Conservation (phyloP, 805 yeast species). For the Candida takata region DNA sequence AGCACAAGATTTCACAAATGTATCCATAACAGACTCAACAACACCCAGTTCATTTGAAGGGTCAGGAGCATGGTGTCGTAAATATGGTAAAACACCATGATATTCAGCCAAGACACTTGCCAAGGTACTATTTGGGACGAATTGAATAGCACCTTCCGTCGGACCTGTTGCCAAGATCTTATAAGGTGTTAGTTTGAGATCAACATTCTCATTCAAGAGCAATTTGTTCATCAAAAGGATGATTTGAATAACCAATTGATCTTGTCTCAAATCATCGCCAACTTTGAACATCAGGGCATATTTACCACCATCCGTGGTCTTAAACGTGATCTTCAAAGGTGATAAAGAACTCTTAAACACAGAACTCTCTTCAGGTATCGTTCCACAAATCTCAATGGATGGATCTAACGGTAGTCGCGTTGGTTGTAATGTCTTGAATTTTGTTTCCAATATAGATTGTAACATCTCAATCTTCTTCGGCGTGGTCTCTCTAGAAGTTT, state of each 20-base stretch:
- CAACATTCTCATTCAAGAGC: conserved; percentile 82
- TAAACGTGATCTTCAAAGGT: conserved; percentile 79
- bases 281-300: conserved; percentile 89
- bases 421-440: conserved; percentile 42
- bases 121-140: conserved; percentile 87
- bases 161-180: conserved; percentile 86
- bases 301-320: conserved; percentile 41
- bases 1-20: conserved; percentile 90
- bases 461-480: conserved; percentile 67
- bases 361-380: conserved; percentile 68
- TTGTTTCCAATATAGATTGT: conserved; percentile 35
- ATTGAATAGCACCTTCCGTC: conserved; percentile 87
- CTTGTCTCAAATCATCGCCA: conserved; percentile 93
- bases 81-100: conserved; percentile 69
- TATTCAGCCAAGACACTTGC: conserved; percentile 67
- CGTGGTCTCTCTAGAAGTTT: conserved; percentile 67
- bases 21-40: conserved; percentile 69
- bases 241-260: conserved; percentile 93
- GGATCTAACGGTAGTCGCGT: conserved; percentile 83
- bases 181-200: conserved; percentile 81
- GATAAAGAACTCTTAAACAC: conserved; percentile 90
- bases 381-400: conserved; percentile 61
- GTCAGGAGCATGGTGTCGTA: conserved; percentile 62
- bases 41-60: conserved; percentile 28
- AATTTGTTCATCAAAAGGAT: conserved; percentile 86